Evolutionary conservation across 2,329 filamentous ascomycete genomes (phyloP).

Genomic region (Fusarium sp.): DNA sequence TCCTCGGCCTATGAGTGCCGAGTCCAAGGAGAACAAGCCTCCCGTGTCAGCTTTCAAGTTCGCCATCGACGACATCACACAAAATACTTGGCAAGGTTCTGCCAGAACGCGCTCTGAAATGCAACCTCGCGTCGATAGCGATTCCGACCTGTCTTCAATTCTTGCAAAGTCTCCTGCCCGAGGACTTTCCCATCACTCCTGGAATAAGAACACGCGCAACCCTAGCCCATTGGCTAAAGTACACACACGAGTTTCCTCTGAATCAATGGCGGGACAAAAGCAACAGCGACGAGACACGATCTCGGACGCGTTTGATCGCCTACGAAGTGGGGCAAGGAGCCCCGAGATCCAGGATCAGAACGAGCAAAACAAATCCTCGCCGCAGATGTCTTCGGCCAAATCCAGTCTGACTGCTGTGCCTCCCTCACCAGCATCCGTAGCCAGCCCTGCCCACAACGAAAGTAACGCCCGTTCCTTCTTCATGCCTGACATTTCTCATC

Average conservation of each 20-base stretch:
- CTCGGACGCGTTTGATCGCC: constrained; percentile 52
- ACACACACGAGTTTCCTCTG: constrained; percentile 51
- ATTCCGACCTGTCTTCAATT: constrained; percentile 62
- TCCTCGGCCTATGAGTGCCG: constrained; percentile 53
- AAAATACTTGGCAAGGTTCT: constrained; percentile 56
- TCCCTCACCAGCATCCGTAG: constrained; percentile 53
- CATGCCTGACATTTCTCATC: constrained; percentile 65
- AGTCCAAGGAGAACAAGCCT: constrained; percentile 62
- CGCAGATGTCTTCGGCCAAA: constrained; percentile 55
- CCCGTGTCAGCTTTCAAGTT: constrained; percentile 52
- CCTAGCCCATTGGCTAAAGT: constrained; percentile 56
- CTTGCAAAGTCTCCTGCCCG: constrained; percentile 57
- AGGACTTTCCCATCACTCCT: constrained; percentile 43
- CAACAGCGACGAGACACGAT: constrained; percentile 50
- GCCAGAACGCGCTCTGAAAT: constrained; percentile 62
- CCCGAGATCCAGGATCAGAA: constrained; percentile 45
- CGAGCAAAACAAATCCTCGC: constrained; percentile 49
- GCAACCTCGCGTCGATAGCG: constrained; percentile 67
- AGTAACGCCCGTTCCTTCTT: constrained; percentile 66
- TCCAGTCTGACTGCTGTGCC: constrained; percentile 58
- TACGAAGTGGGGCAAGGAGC: constrained; percentile 54
- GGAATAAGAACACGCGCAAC: constrained; percentile 49
- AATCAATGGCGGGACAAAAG: constrained; percentile 40
- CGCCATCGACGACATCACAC: constrained; percentile 59
- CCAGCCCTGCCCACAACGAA: constrained; percentile 53